Evolutionary conservation across 495 filamentous ascomycete genomes (phyloP), one percentile per base, ranked within the genome.

Genomic region (Aspergillus wentii): DNA sequence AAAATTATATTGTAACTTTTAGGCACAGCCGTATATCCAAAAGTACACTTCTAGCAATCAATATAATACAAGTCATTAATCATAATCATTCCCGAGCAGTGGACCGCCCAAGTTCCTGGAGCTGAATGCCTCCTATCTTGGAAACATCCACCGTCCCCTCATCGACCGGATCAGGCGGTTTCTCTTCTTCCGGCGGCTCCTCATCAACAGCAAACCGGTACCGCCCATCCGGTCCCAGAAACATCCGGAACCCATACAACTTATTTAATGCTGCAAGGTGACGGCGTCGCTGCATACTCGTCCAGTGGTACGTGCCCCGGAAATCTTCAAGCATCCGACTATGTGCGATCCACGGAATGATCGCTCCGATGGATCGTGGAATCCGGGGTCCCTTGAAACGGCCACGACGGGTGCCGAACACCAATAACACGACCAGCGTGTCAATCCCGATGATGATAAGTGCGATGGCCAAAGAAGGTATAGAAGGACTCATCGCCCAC

Each of bases 281-380:
- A n/a, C 43, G 45, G 27, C 57, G 59, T 1, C 64, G 49, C 38
- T 59, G 38, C 4, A 43, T 36, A 43, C 41, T 65, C 10, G 45
- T 58, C 64, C 61, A 65, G 3, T 27, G 20, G 25, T 65, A 57
- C 1, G 59, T 68, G 18, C 56, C 45, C 14, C 42, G 41, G 33
- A 68, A 64, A 33, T 68, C 64, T 21, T 41, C 28, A 2, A 65
- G 49, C 64, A 68, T 65, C 23, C 49, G 59, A 38, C 59, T 68
- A 29, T 64, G 59, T 9, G 59, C 58, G 18, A 68, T 45, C 64
- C 64, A 68, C 1, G 64, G 64, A 6, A 68, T 55, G 13, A 68
- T 39, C 4, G 61, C 50, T 6, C 64, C 64, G 28, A 68, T 60
- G 0, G 64, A 65, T 5, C 61, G 59, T 3, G 64, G 64, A 41